These are phyloP conservation scores for Candida quercuum DNA, from an alignment of 805 yeast species.

Conservation along the genomic window DNA sequence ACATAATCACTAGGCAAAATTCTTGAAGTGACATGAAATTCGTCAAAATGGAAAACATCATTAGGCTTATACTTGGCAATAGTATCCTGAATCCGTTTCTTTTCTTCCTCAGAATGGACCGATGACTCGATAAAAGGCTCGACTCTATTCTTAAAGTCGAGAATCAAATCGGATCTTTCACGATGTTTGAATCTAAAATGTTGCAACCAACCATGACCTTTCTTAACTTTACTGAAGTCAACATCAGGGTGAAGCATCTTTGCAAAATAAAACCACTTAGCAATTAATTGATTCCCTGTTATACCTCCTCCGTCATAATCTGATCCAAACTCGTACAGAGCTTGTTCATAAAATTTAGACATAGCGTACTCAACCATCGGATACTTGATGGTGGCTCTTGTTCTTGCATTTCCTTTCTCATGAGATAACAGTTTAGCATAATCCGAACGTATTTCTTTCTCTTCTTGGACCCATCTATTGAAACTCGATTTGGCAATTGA, in stretches of 20 bases:
- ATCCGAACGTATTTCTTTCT: slow-evolving; percentile 18
- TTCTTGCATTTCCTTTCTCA: slow-evolving; percentile 16
- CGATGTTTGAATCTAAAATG: slow-evolving; percentile 31
- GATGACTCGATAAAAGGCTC: slow-evolving; percentile 7
- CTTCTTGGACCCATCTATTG: slow-evolving; percentile 35
- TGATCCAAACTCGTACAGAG: slow-evolving; percentile 23
- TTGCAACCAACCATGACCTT: slow-evolving; percentile 37
- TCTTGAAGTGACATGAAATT: slow-evolving; percentile 23
- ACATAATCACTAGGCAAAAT: slow-evolving; percentile 13
- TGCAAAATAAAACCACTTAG: slow-evolving; percentile 24
- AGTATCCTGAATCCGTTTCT: slow-evolving; percentile 13
- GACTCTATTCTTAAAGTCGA: slow-evolving; percentile 19
- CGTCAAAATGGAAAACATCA: slow-evolving; percentile 34
- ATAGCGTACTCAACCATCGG: slow-evolving; percentile 32
- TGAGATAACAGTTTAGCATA: slow-evolving; percentile 1
- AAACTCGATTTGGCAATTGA: slow-evolving; percentile 33
- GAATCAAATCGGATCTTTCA: slow-evolving; percentile 24
- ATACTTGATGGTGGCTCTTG: slow-evolving; percentile 26
- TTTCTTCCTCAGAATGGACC: slow-evolving; percentile 21
- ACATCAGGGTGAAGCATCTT: slow-evolving; percentile 8
- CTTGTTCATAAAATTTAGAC: slow-evolving; percentile 31
- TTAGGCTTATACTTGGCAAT: slow-evolving; percentile 15
- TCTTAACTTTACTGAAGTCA: slow-evolving; percentile 2
- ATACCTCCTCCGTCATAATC: slow-evolving; percentile 3
- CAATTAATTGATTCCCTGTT: slow-evolving; percentile 26